A percentile compares a stretch with the other conserved stretches of the same genome.
These are phyloP conservation scores for Penicillium sp. DNA, from an alignment of 2,329 filamentous ascomycete genomes.

Conservation along the genomic window DNA sequence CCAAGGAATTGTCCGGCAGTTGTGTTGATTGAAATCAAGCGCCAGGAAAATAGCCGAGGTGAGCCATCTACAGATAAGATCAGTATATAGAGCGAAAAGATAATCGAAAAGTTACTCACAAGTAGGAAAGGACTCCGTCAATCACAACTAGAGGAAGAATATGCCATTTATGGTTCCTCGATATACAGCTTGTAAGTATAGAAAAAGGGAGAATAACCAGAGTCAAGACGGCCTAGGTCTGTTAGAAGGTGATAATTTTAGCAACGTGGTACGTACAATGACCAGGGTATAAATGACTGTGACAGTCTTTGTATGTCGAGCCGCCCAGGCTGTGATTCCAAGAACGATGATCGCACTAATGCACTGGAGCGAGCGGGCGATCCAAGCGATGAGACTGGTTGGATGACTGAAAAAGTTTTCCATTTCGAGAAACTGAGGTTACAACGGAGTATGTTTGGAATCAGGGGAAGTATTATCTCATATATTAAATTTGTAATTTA, in stretches of 20 bases:
- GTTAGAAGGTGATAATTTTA: background rate
- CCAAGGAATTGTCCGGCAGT: slow-evolving; percentile 14
- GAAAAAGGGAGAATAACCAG: slow-evolving; percentile 6
- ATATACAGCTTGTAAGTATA: slow-evolving; percentile 4
- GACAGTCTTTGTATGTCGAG: slow-evolving; percentile 13
- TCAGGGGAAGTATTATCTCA: too few relatives aligned
- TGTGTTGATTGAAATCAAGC: slow-evolving; percentile 15
- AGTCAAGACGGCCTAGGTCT: slow-evolving; percentile 10
- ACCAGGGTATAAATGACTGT: slow-evolving; percentile 20
- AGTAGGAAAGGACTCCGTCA: slow-evolving; percentile 14
- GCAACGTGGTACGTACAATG: slow-evolving; percentile 9
- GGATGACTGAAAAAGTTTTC: slow-evolving; percentile 9
- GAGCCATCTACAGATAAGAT: slow-evolving; percentile 15
- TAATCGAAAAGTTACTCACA: slow-evolving; percentile 8
- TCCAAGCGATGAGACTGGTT: slow-evolving; percentile 6
- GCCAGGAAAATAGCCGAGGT: slow-evolving; percentile 22
- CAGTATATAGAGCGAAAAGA: background rate
- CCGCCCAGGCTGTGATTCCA: slow-evolving; percentile 23
- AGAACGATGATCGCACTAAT: slow-evolving; percentile 19
- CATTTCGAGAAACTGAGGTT: background rate
- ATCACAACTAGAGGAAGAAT: slow-evolving; percentile 9
- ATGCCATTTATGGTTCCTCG: slow-evolving; percentile 10
- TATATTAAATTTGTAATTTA: background rate
- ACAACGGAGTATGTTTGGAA: too few relatives aligned
- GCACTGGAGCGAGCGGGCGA: slow-evolving; percentile 11